A percentile compares a stretch with the other conserved stretches of the same genome.
Evolutionary conservation across 768 basidiomycete genomes (phyloP).

Genomic region (Leccinellum luteum): DNA sequence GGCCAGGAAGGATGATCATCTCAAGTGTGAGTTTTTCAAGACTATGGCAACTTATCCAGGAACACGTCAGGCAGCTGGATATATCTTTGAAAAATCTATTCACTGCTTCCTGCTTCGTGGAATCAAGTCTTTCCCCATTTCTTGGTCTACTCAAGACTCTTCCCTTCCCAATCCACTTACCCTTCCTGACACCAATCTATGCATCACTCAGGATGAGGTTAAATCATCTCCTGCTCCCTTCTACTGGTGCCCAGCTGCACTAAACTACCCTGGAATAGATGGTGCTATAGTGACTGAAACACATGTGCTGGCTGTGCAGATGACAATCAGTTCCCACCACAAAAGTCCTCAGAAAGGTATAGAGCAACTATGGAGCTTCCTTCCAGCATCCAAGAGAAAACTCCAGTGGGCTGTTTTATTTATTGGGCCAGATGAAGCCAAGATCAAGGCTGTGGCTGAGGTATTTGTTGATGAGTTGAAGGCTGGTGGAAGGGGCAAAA

Average conservation of each 20-base stretch:
- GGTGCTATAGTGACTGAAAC: not conserved
- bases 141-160: no score
- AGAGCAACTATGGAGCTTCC: not conserved
- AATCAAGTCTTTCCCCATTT: no score
- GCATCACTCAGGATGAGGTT: not conserved
- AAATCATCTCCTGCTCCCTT: not conserved
- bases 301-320: not conserved
- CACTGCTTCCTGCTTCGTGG: no score
- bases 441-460: not conserved
- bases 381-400: not conserved
- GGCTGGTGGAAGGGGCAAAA: not conserved
- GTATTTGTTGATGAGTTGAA: not conserved
- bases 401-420: not conserved
- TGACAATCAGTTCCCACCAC: not conserved
- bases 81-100: no score
- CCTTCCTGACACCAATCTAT: no score
- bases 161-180: no score
- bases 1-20: no score
- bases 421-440: not conserved
- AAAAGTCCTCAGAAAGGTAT: not conserved
- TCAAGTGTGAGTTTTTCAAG: no score
- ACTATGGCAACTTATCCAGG: no score
- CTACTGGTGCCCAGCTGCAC: not conserved
- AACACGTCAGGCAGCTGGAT: no score
- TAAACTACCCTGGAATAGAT: not conserved